Evolutionary conservation across 768 basidiomycete species (phyloP).

Genomic region (Lactifluus volemus): DNA sequence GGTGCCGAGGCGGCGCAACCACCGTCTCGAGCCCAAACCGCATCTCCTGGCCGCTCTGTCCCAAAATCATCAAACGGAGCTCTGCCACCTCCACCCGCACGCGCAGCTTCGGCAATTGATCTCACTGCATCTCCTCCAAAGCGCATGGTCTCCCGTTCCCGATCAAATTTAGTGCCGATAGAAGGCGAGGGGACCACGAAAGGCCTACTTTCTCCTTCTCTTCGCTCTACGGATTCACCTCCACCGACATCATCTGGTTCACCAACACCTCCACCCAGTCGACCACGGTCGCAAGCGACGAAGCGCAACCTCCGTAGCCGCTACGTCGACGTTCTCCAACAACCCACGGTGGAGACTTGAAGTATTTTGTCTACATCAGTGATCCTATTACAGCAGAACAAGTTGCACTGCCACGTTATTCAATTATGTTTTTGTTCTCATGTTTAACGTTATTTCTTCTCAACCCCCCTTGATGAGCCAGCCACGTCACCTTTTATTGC

Average conservation of each 20-base stretch:
- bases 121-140: constrained; percentile 42
- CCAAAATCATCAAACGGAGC: constrained; percentile 30
- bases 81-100: constrained; percentile 36
- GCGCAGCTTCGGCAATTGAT: constrained; percentile 60
- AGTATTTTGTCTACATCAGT: neutral
- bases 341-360: constrained; percentile 22
- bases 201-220: constrained; percentile 28
- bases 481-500: neutral
- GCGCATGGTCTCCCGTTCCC: constrained; percentile 46
- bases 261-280: constrained; percentile 37
- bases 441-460: neutral
- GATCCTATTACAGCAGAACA: neutral
- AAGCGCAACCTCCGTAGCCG: constrained; percentile 75
- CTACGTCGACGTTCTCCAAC: constrained; percentile 88
- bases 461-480: constrained; percentile 5
- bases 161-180: constrained; percentile 56
- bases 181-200: constrained; percentile 23
- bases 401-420: neutral
- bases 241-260: constrained; percentile 34
- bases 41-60: constrained; percentile 59
- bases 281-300: constrained; percentile 49
- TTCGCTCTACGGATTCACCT: constrained; percentile 23
- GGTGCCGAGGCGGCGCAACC: constrained; percentile 49
- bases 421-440: neutral
- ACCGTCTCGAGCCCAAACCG: constrained; percentile 78